Percentiles rank a stretch among this genome's conserved stretches.
Conservation (phyloP, 2,329 filamentous ascomycete species). For the Aspergillus sp. region DNA sequence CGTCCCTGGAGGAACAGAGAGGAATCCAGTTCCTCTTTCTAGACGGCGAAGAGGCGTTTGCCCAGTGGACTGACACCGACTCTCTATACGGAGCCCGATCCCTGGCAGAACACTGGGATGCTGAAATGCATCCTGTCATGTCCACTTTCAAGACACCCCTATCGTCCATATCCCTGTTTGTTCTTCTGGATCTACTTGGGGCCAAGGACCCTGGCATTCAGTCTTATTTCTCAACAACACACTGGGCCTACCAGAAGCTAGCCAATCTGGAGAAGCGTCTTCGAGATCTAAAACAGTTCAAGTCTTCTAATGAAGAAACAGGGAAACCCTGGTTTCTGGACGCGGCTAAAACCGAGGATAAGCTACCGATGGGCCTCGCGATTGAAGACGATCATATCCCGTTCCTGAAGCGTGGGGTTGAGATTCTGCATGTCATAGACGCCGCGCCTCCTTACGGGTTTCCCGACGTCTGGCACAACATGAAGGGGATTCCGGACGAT, state of each 20-base stretch:
- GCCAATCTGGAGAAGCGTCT: slow-evolving; percentile 71
- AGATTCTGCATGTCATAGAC: slow-evolving; percentile 86
- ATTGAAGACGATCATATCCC: slow-evolving; percentile 89
- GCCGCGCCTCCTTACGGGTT: slow-evolving; percentile 57
- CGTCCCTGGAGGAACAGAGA: slow-evolving; percentile 66
- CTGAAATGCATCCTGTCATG: slow-evolving; percentile 62
- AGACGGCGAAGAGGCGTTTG: slow-evolving; percentile 93
- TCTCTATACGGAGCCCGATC: slow-evolving; percentile 84
- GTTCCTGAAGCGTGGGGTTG: slow-evolving; percentile 81
- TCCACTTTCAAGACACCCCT: slow-evolving; percentile 75
- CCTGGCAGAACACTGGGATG: slow-evolving; percentile 79
- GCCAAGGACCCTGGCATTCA: slow-evolving; percentile 66
- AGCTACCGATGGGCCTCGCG: slow-evolving; percentile 47
- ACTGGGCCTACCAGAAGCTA: slow-evolving; percentile 86
- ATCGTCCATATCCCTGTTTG: slow-evolving; percentile 78
- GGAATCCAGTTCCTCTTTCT: slow-evolving; percentile 87
- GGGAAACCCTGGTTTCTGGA: slow-evolving; percentile 65
- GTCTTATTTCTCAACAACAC: slow-evolving; percentile 84
- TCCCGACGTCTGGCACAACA: slow-evolving; percentile 80
- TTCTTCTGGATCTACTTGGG: slow-evolving; percentile 88
- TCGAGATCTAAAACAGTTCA: slow-evolving; percentile 63
- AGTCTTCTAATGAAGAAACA: slow-evolving; percentile 45
- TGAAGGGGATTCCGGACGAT: slow-evolving; percentile 62
- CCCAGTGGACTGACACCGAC: slow-evolving; percentile 73
- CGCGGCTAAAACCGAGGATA: slow-evolving; percentile 50